phyloP scores from a whole-genome alignment of 2,329 filamentous ascomycete genomes.

The Talaromyces pinophilus region DNA sequence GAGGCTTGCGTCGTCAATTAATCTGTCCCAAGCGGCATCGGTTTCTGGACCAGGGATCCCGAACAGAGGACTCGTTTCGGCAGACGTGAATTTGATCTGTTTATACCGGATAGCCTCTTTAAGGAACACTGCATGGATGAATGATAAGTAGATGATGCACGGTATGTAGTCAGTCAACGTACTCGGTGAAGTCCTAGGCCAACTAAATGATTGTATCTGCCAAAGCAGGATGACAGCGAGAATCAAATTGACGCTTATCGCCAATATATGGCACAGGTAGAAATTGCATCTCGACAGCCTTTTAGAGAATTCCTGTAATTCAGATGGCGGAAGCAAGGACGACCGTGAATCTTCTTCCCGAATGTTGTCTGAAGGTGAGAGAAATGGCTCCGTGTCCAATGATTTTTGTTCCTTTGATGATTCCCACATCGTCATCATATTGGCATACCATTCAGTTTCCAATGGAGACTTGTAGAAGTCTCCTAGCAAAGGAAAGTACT shows the following conservation, averaged over 20 bases:
- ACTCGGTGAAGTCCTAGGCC: neutral
- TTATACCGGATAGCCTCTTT: conserved; percentile 7
- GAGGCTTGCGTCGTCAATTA: conserved; percentile 17
- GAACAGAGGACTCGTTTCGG: neutral
- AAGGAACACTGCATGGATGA: neutral
- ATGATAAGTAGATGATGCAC: neutral
- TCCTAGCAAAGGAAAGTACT: neutral
- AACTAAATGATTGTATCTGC: neutral
- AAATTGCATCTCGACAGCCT: neutral
- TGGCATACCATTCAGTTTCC: neutral
- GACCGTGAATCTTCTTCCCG: neutral
- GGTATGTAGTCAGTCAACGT: neutral
- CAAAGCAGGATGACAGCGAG: conserved; percentile 4
- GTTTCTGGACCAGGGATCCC: conserved; percentile 8
- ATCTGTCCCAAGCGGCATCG: conserved; percentile 14
- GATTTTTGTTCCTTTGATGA: neutral
- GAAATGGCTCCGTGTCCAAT: conserved; percentile 4
- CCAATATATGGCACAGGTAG: neutral
- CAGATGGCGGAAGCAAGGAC: neutral
- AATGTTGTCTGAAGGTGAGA: neutral
- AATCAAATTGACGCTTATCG: neutral
- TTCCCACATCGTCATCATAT: neutral
- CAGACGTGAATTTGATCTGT: neutral
- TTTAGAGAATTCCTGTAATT: neutral
- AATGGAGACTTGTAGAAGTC: neutral